A percentile compares a stretch with the other conserved stretches of the same genome.
Conservation (phyloP, 495 filamentous ascomycete species). For the Saxispiralis lemnorum region DNA sequence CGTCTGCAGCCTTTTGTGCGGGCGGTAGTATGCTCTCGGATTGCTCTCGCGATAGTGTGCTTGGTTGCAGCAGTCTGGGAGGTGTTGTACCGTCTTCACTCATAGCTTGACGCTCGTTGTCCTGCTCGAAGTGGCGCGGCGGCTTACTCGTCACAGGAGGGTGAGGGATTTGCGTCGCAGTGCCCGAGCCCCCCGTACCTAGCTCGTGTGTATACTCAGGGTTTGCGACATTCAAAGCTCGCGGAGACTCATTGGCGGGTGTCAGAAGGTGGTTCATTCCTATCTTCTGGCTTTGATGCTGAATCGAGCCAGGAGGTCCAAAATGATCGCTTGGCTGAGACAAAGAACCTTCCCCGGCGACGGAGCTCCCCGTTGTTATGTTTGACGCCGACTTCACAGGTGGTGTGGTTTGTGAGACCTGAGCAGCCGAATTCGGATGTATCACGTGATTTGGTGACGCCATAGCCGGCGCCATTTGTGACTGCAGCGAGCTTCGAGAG, state of each 20-base stretch:
- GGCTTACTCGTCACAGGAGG: too few relatives aligned
- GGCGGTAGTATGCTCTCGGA: too few relatives aligned
- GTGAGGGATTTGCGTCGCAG: too few relatives aligned
- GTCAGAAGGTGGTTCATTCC: conserved; percentile 13
- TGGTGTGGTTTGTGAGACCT: not conserved
- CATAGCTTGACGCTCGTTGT: too few relatives aligned
- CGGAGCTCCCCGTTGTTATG: not conserved
- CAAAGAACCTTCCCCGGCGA: conserved; percentile 1
- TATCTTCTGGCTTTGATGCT: conserved; percentile 10
- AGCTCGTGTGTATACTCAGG: too few relatives aligned
- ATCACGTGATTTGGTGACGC: conserved; percentile 3
- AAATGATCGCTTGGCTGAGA: conserved; percentile 2
- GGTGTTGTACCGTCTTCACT: too few relatives aligned
- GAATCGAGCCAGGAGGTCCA: not conserved
- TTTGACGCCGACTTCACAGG: not conserved
- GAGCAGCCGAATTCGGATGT: not conserved
- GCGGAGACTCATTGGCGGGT: not conserved
- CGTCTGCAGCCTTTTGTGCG: too few relatives aligned
- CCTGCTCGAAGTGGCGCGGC: too few relatives aligned
- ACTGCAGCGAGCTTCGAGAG: conserved; percentile 7
- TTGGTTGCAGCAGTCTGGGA: too few relatives aligned
- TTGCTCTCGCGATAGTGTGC: too few relatives aligned
- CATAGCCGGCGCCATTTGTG: not conserved
- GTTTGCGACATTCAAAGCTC: not conserved
- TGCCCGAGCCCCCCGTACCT: too few relatives aligned